Evolutionary conservation across 495 filamentous ascomycete genomes (phyloP).

Genomic region (Penicillium steckii): DNA sequence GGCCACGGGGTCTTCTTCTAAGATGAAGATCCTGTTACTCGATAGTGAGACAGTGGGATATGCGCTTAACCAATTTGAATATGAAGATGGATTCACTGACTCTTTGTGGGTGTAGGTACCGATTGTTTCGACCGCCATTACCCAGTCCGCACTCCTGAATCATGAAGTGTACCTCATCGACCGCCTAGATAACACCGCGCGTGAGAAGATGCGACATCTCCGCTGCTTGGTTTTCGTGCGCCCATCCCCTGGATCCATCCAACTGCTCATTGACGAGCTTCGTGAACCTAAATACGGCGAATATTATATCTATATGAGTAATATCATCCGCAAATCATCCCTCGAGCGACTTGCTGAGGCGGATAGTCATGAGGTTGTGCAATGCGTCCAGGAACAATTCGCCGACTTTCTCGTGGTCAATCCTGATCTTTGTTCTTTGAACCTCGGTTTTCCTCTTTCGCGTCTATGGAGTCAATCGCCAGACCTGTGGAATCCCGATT

Average conservation of each 20-base stretch:
- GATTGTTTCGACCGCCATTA: conserved; percentile 91
- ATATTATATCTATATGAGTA: conserved; percentile 96
- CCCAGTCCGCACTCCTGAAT: conserved; percentile 92
- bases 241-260: conserved; percentile 86
- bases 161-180: conserved; percentile 98
- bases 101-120: conserved; percentile 54
- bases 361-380: conserved; percentile 97
- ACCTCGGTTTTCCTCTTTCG: conserved; percentile 69
- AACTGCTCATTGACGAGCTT: conserved; percentile 91
- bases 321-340: conserved; percentile 94
- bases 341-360: conserved; percentile 93
- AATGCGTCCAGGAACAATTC: conserved; percentile 89
- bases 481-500: conserved; percentile 87
- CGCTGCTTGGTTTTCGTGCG: conserved; percentile 91
- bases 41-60: conserved; percentile 85
- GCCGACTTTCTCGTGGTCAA: conserved; percentile 95
- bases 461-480: conserved; percentile 73
- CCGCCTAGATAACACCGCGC: conserved; percentile 82
- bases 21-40: conserved; percentile 98
- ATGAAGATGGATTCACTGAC: conserved; percentile 17
- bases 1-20: conserved; percentile 63
- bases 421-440: conserved; percentile 85
- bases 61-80: conserved; percentile 13
- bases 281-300: conserved; percentile 97
- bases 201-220: conserved; percentile 98